phyloP scores from a whole-genome alignment of 345 rosid species.

The Dovyalis caffra region DNA sequence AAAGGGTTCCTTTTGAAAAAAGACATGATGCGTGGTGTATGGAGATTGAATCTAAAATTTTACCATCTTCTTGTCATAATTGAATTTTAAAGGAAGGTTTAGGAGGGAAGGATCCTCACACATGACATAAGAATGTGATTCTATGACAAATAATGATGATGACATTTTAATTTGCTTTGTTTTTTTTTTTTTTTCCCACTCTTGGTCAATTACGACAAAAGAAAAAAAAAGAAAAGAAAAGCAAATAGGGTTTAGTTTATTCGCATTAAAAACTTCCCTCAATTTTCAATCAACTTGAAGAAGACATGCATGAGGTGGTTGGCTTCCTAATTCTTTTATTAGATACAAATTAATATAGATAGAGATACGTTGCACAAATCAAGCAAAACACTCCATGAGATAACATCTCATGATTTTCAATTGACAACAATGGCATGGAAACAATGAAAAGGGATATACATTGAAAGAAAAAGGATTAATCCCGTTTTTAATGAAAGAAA shows the following conservation, averaged over 20 bases:
- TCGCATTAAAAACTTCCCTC: constrained; percentile 8
- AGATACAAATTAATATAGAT: background rate
- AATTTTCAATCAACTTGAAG: constrained; percentile 1
- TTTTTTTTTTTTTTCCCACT: background rate
- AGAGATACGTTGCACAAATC: too few relatives aligned
- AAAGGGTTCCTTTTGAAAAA: background rate
- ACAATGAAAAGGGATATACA: background rate
- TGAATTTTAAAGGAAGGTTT: background rate
- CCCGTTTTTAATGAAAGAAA: background rate
- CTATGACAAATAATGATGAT: background rate
- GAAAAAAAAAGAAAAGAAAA: background rate
- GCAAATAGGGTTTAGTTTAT: background rate
- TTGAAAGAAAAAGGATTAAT: background rate
- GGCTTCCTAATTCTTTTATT: background rate
- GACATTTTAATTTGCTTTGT: background rate
- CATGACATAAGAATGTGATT: constrained; percentile 20
- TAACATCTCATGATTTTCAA: background rate
- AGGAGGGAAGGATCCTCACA: constrained; percentile 8
- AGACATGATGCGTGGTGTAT: constrained; percentile 22
- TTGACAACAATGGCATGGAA: background rate
- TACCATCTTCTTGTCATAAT: constrained; percentile 10
- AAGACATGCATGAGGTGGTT: constrained; percentile 12
- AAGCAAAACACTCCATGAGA: background rate
- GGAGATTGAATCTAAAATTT: constrained; percentile 12
- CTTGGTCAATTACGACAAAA: constrained; percentile 20